phyloP scores from a whole-genome alignment of 2,329 filamentous ascomycete genomes.

The Fusarium albosuccineum region DNA sequence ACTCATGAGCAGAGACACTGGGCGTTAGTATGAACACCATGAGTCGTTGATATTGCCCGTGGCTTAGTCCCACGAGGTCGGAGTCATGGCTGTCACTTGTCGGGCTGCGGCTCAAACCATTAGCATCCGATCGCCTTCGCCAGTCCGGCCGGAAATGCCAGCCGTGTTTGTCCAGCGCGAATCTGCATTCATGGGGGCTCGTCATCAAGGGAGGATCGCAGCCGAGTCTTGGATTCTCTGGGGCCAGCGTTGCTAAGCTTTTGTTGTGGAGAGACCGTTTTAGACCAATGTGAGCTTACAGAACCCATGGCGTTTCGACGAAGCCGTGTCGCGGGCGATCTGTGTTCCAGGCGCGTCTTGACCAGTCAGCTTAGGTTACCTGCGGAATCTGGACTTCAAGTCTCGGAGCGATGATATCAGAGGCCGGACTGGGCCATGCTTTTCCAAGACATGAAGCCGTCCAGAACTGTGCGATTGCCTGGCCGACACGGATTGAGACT shows the following conservation, averaged over 20 bases:
- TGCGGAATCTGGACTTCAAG: background rate
- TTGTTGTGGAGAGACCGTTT: conserved; percentile 38
- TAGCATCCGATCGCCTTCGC: background rate
- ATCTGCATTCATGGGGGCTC: background rate
- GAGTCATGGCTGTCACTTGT: background rate
- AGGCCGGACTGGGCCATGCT: background rate
- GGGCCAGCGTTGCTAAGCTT: conserved; percentile 35
- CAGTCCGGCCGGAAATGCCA: background rate
- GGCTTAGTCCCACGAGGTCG: conserved; percentile 15
- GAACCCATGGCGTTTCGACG: conserved; percentile 6
- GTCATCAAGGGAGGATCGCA: conserved; percentile 1
- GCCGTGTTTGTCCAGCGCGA: background rate
- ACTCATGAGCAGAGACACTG: conserved; percentile 17
- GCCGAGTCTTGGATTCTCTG: conserved; percentile 5
- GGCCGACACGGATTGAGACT: no score
- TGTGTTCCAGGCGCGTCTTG: background rate
- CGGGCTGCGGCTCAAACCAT: background rate
- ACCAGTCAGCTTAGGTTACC: conserved; percentile 25
- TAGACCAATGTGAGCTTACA: conserved; percentile 32
- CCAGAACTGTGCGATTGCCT: background rate
- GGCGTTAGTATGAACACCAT: background rate
- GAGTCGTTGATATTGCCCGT: background rate
- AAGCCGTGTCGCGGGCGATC: conserved; percentile 9
- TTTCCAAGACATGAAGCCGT: background rate
- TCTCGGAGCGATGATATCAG: background rate